phyloP scores from a whole-genome alignment of 192 early-diverging fungal species.

The Coemansia sp. region DNA sequence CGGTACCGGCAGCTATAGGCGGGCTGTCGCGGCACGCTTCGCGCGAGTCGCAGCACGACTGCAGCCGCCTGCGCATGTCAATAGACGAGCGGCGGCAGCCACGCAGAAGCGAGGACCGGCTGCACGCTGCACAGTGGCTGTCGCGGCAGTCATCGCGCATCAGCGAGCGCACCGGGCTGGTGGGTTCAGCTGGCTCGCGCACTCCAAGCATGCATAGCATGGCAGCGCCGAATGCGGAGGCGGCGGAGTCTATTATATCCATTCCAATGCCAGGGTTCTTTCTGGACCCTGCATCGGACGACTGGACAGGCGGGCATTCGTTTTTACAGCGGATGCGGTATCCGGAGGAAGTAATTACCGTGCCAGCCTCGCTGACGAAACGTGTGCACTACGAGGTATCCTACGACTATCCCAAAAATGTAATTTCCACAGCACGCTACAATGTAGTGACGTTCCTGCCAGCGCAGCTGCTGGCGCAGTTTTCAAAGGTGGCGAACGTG shows the following conservation, averaged over 20 bases:
- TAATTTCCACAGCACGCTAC: constrained; percentile 80
- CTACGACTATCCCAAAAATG: constrained; percentile 54
- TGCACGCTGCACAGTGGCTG: background rate
- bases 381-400: constrained; percentile 56
- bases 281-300: constrained; percentile 41
- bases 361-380: constrained; percentile 55
- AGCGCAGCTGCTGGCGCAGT: constrained; percentile 95
- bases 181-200: background rate
- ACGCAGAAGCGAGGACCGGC: constrained; percentile 1
- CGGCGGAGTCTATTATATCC: constrained; percentile 28
- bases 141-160: constrained; percentile 14
- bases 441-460: constrained; percentile 83
- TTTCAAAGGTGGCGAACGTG: constrained; percentile 89
- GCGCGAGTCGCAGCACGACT: constrained; percentile 15
- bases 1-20: constrained; percentile 11
- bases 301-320: constrained; percentile 52
- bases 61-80: constrained; percentile 5
- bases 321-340: constrained; percentile 48
- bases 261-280: constrained; percentile 54
- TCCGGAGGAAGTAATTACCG: constrained; percentile 38
- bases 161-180: background rate
- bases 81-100: constrained; percentile 1
- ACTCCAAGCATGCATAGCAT: constrained; percentile 2
- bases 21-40: constrained; percentile 28
- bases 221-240: background rate